Conservation (phyloP, 2,329 filamentous ascomycete species). For the Ascochyta rabiei region DNA sequence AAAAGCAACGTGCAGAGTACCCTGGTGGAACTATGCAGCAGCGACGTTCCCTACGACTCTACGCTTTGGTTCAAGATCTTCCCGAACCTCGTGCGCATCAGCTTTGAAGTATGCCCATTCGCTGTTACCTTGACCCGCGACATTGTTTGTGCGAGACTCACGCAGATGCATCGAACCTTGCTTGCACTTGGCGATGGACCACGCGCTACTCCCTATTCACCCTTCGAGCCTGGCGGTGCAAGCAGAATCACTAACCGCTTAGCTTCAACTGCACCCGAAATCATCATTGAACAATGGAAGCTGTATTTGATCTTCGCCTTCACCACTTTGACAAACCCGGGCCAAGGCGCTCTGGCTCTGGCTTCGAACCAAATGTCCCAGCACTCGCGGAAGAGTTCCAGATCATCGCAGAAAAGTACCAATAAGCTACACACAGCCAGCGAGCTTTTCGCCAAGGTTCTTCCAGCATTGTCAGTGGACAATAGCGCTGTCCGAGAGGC, state of each 20-base stretch:
- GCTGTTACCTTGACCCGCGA: conserved; percentile 90
- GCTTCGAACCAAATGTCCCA: conserved; percentile 65
- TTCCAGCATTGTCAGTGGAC: conserved; percentile 81
- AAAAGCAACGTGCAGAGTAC: conserved; percentile 84
- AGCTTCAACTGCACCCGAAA: conserved; percentile 76
- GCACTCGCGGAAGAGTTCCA: conserved; percentile 82
- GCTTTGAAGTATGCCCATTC: conserved; percentile 88
- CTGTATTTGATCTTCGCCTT: conserved; percentile 96
- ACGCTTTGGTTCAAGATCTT: conserved; percentile 98
- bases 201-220: conserved; percentile 56
- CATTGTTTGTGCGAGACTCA: conserved; percentile 86
- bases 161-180: conserved; percentile 91
- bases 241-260: conserved; percentile 63
- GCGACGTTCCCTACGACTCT: conserved; percentile 91
- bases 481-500: conserved; percentile 85
- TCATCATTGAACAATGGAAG: conserved; percentile 97
- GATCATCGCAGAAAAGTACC: conserved; percentile 68
- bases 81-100: conserved; percentile 88
- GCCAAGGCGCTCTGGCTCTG: conserved; percentile 62
- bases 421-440: conserved; percentile 86
- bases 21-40: conserved; percentile 91
- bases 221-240: conserved; percentile 64
- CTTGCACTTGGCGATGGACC: conserved; percentile 74
- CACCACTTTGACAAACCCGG: conserved; percentile 87
- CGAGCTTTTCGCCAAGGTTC: conserved; percentile 88